Evolutionary conservation across 2,329 filamentous ascomycete genomes (phyloP).

Genomic region (Alternaria rosae): DNA sequence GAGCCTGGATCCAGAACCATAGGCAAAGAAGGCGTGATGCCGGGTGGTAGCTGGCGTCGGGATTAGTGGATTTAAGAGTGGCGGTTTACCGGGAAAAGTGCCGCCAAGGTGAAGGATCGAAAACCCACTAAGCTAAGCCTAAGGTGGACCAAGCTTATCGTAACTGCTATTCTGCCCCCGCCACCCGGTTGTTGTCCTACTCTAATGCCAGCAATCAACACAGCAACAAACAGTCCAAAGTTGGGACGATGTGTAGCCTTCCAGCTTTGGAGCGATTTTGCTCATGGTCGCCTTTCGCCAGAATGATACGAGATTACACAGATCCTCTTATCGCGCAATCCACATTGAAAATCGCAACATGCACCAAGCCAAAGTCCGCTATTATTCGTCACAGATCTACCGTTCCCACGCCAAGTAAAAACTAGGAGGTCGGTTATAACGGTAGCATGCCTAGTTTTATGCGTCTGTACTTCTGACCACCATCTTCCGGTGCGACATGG

Average conservation of each 20-base stretch:
- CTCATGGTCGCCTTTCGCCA: not conserved
- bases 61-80: not conserved
- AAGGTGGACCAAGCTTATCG: conserved; percentile 2
- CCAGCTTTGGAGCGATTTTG: not conserved
- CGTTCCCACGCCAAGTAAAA: conserved; percentile 21
- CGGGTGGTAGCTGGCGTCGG: not conserved
- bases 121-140: not conserved
- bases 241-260: not conserved
- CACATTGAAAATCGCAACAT: conserved; percentile 19
- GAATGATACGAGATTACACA: not conserved
- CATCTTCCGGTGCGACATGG: conserved; percentile 21
- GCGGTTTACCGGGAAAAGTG: conserved; percentile 1
- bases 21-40: not conserved
- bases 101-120: conserved; percentile 1
- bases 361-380: conserved; percentile 9
- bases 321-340: conserved; percentile 19
- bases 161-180: conserved; percentile 5
- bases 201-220: not conserved
- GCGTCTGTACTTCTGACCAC: not conserved
- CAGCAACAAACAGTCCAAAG: not conserved
- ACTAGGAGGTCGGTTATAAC: conserved; percentile 16
- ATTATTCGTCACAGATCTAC: conserved; percentile 2
- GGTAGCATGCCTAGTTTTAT: not conserved
- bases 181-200: conserved; percentile 4
- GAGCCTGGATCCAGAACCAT: not conserved